These are phyloP conservation scores for Melampsora americana DNA, from an alignment of 1,284 basidiomycete species.

Conservation along the genomic window DNA sequence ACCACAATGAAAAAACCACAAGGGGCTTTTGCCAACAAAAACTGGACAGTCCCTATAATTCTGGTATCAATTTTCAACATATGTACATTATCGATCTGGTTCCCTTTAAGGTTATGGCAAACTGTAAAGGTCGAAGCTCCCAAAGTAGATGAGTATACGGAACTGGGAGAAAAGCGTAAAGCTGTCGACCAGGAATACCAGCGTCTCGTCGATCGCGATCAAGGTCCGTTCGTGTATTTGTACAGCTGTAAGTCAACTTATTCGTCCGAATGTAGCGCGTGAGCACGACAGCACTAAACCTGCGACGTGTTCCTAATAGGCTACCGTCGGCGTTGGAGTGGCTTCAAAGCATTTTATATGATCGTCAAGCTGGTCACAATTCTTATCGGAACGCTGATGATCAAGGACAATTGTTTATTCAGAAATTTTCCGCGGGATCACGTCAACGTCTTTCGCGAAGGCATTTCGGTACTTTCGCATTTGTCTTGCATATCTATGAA, in stretches of 20 bases:
- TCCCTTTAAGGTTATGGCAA: conserved; percentile 64
- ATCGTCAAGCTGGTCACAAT: conserved; percentile 16
- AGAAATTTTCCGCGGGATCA: conserved; percentile 1
- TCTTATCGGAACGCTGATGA: conserved; percentile 5
- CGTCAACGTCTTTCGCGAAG: conserved; percentile 7
- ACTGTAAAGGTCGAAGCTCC: conserved; percentile 65
- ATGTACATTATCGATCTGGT: conserved; percentile 66
- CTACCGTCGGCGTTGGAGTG: not conserved
- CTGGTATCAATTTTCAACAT: conserved; percentile 63
- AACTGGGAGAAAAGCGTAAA: conserved; percentile 65
- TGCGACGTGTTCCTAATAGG: not conserved
- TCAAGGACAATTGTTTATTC: conserved; percentile 38
- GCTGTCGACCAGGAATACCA: not conserved
- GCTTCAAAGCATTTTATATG: not conserved
- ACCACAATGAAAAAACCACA: conserved; percentile 65
- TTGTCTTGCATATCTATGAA: not conserved
- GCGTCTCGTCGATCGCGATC: not conserved
- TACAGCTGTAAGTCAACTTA: conserved; percentile 4
- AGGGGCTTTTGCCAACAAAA: conserved; percentile 60
- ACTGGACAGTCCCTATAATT: conserved; percentile 67
- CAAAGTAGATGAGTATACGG: conserved; percentile 66
- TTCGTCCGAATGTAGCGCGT: not conserved
- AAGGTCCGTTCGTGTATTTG: conserved; percentile 1
- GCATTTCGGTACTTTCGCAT: conserved; percentile 16
- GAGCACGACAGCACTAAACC: too few species aligned